Evolutionary conservation across 2,329 filamentous ascomycete species (phyloP).

Genomic region (Xylaria polymorpha): DNA sequence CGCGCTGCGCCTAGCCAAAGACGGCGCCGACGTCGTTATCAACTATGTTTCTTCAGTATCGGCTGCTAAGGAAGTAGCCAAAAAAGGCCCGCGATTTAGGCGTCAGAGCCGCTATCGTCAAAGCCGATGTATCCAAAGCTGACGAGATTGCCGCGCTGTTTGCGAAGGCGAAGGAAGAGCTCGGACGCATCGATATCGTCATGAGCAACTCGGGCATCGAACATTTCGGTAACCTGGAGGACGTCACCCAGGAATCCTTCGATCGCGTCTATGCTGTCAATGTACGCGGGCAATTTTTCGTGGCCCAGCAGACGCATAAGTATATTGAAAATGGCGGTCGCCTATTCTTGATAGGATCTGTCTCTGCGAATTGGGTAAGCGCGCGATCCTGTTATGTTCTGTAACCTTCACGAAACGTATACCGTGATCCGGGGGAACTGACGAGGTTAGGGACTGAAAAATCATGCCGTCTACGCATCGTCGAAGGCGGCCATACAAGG

Average conservation of each 20-base stretch:
- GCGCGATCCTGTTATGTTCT: slow-evolving; percentile 2
- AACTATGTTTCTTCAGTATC: slow-evolving; percentile 15
- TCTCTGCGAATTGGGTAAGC: slow-evolving; percentile 40
- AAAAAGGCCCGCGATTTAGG: slow-evolving; percentile 26
- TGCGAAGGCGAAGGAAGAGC: slow-evolving; percentile 36
- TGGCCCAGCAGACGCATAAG: slow-evolving; percentile 33
- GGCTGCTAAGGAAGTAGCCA: slow-evolving; percentile 24
- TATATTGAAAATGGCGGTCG: slow-evolving; percentile 40
- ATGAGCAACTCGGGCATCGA: slow-evolving; percentile 48
- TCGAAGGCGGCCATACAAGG: slow-evolving; percentile 23
- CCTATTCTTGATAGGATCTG: slow-evolving; percentile 33
- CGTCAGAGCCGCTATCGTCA: slow-evolving; percentile 35
- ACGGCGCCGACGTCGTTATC: slow-evolving; percentile 18
- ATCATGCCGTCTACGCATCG: not conserved
- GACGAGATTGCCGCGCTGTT: slow-evolving; percentile 44
- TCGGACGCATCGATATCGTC: slow-evolving; percentile 46
- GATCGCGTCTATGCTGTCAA: slow-evolving; percentile 36
- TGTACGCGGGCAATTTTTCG: slow-evolving; percentile 39
- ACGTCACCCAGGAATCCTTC: slow-evolving; percentile 32
- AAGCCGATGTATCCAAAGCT: slow-evolving; percentile 45
- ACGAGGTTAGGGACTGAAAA: slow-evolving; percentile 13
- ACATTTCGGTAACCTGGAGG: slow-evolving; percentile 33
- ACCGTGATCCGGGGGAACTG: not conserved
- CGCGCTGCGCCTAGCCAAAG: slow-evolving; percentile 14
- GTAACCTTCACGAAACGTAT: not conserved